Conservation (phyloP, 225 moss, liverwort and hornwort species). For the Bryoerythrophyllum caledonicum region DNA sequence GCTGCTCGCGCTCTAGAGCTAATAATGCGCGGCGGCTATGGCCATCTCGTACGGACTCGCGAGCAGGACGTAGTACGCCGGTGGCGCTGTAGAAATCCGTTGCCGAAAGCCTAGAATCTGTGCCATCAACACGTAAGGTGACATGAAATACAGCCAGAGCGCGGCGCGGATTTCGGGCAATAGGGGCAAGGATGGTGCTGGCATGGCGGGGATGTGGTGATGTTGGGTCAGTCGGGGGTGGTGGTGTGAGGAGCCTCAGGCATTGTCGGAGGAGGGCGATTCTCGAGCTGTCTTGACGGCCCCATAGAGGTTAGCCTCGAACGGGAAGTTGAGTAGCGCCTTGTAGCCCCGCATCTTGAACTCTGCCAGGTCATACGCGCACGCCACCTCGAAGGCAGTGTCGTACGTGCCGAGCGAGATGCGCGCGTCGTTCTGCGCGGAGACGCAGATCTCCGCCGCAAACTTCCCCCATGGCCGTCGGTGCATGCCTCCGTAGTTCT, state of each 20-base stretch:
- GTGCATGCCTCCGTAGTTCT: conserved; percentile 50
- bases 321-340: conserved; percentile 54
- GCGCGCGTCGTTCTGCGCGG: conserved; percentile 56
- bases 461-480: conserved; percentile 65
- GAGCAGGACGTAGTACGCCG: conserved; percentile 20
- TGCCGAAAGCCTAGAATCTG: conserved; percentile 37
- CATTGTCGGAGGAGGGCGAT: background rate
- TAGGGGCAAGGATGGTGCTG: background rate
- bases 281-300: conserved; percentile 18
- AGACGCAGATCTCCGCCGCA: conserved; percentile 60
- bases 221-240: background rate
- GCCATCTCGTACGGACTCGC: conserved; percentile 15
- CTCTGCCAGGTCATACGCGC: conserved; percentile 62
- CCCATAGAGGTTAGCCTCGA: conserved; percentile 42
- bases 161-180: conserved; percentile 31
- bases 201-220: background rate
- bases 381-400: conserved; percentile 55
- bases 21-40: conserved; percentile 5
- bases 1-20: background rate
- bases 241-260: background rate
- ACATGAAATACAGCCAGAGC: conserved; percentile 30
- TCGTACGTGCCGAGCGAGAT: conserved; percentile 65
- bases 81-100: conserved; percentile 34
- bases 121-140: conserved; percentile 47
- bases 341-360: conserved; percentile 64